Base-by-base conservation (phyloP, 306 rosid genomes). In the Argentina anserina region DNA sequence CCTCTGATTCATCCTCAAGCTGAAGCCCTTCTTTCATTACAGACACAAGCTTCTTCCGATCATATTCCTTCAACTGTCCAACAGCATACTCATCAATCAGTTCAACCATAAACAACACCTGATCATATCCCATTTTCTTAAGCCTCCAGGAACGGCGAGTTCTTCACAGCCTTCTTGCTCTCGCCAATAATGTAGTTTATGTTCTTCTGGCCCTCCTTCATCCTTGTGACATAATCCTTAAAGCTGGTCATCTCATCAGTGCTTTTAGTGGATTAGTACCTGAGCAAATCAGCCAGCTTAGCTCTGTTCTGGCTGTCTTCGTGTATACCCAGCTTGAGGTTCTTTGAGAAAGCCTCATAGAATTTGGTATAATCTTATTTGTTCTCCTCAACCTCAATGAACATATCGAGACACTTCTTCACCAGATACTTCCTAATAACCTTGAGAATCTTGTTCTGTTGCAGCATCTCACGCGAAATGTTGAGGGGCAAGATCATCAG, bases 401-500 rank as follows among this genome's bases (percentile, higher is more conserved):
- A 81, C 78, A 72, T 40, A 18, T 76, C 81, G 7, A 81, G 73
- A 69, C 79, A 76, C 20, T 81, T 81, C 73, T 81, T 81, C 37
- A 76, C 84, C 68, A 76, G 31, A 56, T 76, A 67, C 76, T 81
- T 81, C 78, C 73, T 76, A 59, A 76, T 76, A 15, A 76, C 84
- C 71, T 72, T 60, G 34, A 76, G 78, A 60, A 76, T 76, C 81
- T 76, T 81, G 75, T 72, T 81, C 41, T 76, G 81, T 9, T 81
- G 79, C 12, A 76, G 69, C 75, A 52, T 81, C 64, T 81, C 81
- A 13, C 65, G 76, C 43, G 81, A 81, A 64, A 81, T 81, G 72
- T 81, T 72, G 65, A 81, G 84, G 2, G 81, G 76, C 52, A 81
- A 81, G 63, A 76, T 81, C 81, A 36, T 81, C 73, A 31, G 76